Base-by-base conservation (phyloP, 1,139 yeast species). In the Pneumocystis canis region DNA sequence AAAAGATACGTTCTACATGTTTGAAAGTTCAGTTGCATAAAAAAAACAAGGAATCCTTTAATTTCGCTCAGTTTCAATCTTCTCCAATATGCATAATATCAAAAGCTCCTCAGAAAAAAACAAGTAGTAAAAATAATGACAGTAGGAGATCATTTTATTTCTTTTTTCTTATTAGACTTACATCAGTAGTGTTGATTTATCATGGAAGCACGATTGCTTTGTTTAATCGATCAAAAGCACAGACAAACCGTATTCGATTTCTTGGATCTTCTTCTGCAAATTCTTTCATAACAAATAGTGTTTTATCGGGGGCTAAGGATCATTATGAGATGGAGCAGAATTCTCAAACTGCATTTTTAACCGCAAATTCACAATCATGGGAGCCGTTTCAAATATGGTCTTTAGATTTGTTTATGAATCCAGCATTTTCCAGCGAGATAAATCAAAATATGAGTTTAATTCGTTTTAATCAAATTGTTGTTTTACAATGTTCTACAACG, bases 161-260 rank as follows among this genome's bases (percentile, higher is more conserved):
- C 6, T 57, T 35, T 4, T 57, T 20, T 1, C n/a, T 53, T 35
- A n/a, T 11, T 28, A 11, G 11, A n/a, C n/a, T n/a, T 33, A 4
- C 7, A 11, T 35, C 9, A n/a, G 11, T 20, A 57, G 59, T 35
- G 41, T 57, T 35, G 4, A 35, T 57, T 35, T 30, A 35, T 28
- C 41, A 57, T 25, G 59, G 59, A 39, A 39, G 59, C n/a, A 57
- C 14, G 30, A 39, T 57, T 57, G 59, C 59, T 57, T 30, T 57
- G 16, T 57, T 35, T 39, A 57, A 57, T 11, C 59, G 59, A 5
- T 39, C 41, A 3, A 57, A 57, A 28, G 41, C 41, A 1, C 59
- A 57, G 30, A 35, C 40, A 4, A 57, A 39, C 11, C 40, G 41
- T 39, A 57, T 39, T 57, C 37, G 59, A 25, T 57, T 57, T 39